A percentile compares a stretch with the other conserved stretches of the same genome.
Evolutionary conservation across 1,139 yeast genomes (phyloP).

Genomic region (Candida gigantensis): DNA sequence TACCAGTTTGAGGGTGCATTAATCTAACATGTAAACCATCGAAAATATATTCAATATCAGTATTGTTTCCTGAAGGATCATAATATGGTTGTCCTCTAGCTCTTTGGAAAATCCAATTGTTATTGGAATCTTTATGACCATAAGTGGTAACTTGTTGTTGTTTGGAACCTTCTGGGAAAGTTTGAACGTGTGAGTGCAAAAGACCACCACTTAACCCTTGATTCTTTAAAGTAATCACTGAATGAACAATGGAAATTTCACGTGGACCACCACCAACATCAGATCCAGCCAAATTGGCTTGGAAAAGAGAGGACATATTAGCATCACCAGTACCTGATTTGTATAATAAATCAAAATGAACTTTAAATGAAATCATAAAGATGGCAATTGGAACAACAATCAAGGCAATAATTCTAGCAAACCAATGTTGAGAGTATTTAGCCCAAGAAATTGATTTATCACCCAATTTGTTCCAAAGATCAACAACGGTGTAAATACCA

Average conservation of each 20-base stretch:
- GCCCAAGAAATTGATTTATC: constrained; percentile 54
- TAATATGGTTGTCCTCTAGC: constrained; percentile 60
- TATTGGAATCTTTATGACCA: constrained; percentile 88
- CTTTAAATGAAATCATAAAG: constrained; percentile 65
- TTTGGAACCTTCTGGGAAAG: constrained; percentile 90
- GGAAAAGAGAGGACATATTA: constrained; percentile 94
- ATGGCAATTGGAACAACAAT: constrained; percentile 63
- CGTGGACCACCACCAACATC: constrained; percentile 85
- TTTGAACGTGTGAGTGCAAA: constrained; percentile 91
- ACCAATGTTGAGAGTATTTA: constrained; percentile 62
- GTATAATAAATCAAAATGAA: constrained; percentile 71
- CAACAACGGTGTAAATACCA: constrained; percentile 75
- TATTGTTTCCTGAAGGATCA: constrained; percentile 50
- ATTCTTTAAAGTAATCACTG: constrained; percentile 77
- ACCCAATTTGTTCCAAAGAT: constrained; percentile 69
- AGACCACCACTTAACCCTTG: constrained; percentile 93
- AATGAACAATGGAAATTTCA: constrained; percentile 78
- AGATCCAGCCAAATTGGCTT: constrained; percentile 84
- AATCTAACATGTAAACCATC: constrained; percentile 80
- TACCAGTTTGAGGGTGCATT: constrained; percentile 77
- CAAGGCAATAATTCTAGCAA: constrained; percentile 59
- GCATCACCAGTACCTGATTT: constrained; percentile 94
- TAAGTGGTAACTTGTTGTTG: constrained; percentile 97
- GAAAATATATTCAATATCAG: constrained; percentile 57
- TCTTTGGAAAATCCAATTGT: constrained; percentile 86